A percentile compares a stretch with the other conserved stretches of the same genome.
Conservation (phyloP, 352 stramenopile genomes). For the Phytophthora macrochlamydospora region DNA sequence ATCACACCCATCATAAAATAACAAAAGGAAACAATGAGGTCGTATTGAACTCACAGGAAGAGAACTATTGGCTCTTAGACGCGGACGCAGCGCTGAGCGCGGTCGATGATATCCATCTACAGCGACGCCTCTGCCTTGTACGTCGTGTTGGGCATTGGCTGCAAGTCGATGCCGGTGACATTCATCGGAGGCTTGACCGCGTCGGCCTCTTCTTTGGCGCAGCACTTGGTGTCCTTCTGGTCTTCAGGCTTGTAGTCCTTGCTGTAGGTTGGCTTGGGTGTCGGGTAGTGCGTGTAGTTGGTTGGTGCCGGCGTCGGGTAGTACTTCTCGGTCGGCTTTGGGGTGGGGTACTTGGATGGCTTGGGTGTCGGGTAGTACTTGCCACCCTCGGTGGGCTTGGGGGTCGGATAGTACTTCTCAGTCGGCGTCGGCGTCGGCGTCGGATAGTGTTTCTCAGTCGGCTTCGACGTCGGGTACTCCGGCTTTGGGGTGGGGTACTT, state of each 20-base stretch:
- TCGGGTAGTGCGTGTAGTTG: slow-evolving; percentile 7
- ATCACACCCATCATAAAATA: too few relatives aligned
- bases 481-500: not conserved
- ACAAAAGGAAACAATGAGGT: not conserved
- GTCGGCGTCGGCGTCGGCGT: slow-evolving; percentile 3
- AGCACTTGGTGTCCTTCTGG: not conserved
- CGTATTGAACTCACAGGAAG: not conserved
- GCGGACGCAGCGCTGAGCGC: not conserved
- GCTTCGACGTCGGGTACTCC: not conserved
- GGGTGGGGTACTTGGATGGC: not conserved
- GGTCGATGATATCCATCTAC: too few relatives aligned
- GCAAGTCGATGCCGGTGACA: slow-evolving; percentile 10
- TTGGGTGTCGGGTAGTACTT: slow-evolving; percentile 2
- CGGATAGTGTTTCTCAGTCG: slow-evolving; percentile 7
- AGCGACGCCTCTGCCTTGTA: slow-evolving; percentile 21
- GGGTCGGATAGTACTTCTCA: slow-evolving; percentile 5
- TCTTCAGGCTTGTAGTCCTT: slow-evolving; percentile 20
- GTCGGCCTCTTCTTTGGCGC: slow-evolving; percentile 12
- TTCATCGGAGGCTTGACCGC: slow-evolving; percentile 25
- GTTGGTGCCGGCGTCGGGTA: slow-evolving; percentile 3
- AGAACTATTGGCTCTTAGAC: not conserved
- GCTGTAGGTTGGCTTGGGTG: slow-evolving; percentile 10
- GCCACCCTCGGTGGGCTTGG: slow-evolving; percentile 7
- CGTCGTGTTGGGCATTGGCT: slow-evolving; percentile 29
- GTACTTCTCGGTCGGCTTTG: not conserved